Conservation (phyloP, 441 rosid genomes). For the Erodium moschatum region DNA sequence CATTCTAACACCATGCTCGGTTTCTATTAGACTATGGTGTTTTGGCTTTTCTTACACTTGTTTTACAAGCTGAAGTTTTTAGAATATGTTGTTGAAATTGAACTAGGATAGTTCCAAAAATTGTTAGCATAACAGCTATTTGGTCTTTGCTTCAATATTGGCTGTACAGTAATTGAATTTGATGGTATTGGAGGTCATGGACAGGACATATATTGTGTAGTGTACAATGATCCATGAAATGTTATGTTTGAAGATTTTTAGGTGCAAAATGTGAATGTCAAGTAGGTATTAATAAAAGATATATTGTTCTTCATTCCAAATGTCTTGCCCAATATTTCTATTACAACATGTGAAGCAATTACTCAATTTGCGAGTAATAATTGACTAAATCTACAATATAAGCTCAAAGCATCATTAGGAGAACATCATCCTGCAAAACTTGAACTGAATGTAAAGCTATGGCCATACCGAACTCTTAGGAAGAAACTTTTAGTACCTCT, state of each 20-base stretch:
- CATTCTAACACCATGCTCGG: conserved; percentile 15
- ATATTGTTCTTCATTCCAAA: not conserved
- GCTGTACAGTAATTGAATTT: conserved; percentile 14
- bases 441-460: not conserved
- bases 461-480: not conserved
- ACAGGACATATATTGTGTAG: not conserved
- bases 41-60: not conserved
- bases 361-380: not conserved
- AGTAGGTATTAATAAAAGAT: not conserved
- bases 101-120: conserved; percentile 7
- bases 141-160: conserved; percentile 15
- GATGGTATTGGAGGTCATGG: conserved; percentile 2
- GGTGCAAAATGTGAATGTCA: not conserved
- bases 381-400: not conserved
- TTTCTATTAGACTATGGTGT: not conserved
- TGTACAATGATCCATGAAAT: conserved; percentile 9
- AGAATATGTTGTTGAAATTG: conserved; percentile 8
- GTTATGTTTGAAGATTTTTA: not conserved
- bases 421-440: not conserved
- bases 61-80: not conserved
- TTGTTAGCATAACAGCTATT: conserved; percentile 8
- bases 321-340: not conserved
- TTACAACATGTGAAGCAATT: not conserved
- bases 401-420: not conserved
- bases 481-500: not conserved